A percentile compares a stretch with the other conserved stretches of the same genome.
Evolutionary conservation across 2,329 filamentous ascomycete genomes (phyloP).

Genomic region (Beauveria pseudobassiana): DNA sequence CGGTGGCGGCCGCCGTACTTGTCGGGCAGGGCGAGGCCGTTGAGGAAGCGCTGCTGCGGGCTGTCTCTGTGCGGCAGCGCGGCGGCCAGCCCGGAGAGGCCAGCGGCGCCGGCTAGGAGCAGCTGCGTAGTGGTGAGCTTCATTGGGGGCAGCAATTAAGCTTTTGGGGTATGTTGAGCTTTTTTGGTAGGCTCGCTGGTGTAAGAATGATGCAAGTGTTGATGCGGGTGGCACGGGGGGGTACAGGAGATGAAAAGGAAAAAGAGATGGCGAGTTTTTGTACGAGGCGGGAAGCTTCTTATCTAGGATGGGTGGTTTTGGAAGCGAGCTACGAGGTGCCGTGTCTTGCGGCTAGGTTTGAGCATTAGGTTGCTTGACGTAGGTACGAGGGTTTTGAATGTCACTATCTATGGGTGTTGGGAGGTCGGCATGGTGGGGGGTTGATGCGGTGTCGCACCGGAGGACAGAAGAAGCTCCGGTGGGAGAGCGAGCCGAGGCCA

Average conservation of each 20-base stretch:
- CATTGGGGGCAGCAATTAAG: conserved; percentile 15
- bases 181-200: not conserved
- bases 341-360: not conserved
- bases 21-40: conserved; percentile 38
- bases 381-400: not conserved
- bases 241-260: not conserved
- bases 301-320: not conserved
- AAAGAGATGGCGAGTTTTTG: not conserved
- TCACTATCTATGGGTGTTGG: not conserved
- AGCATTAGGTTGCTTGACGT: not conserved
- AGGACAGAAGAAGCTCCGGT: conserved; percentile 5
- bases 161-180: not conserved
- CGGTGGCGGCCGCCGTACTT: conserved; percentile 28
- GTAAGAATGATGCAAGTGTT: not conserved
- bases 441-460: not conserved
- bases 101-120: conserved; percentile 21
- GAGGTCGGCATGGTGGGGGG: not conserved
- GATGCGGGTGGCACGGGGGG: not conserved
- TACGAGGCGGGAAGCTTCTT: not conserved
- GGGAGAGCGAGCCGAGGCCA: not conserved
- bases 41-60: conserved; percentile 46
- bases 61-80: conserved; percentile 37
- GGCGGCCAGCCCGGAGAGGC: conserved; percentile 12
- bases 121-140: conserved; percentile 20
- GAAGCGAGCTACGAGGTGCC: not conserved